phyloP scores from a whole-genome alignment of 345 rosid genomes.

The Boechera retrofracta region DNA sequence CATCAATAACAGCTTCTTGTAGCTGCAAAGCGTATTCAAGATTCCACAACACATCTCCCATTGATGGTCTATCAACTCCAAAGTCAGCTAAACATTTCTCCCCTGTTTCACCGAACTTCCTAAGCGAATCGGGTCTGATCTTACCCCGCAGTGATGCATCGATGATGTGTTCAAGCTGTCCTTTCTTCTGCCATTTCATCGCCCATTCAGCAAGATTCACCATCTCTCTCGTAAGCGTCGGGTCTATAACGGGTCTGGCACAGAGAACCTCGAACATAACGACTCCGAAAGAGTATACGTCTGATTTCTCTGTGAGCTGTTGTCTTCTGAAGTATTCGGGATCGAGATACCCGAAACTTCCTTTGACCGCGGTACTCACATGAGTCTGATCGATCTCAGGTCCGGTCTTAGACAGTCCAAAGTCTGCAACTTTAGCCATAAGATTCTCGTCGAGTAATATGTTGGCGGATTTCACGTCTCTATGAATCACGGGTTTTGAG shows the following conservation, averaged over 20 bases:
- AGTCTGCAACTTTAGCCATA: constrained; percentile 82
- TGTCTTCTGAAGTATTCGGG: constrained; percentile 93
- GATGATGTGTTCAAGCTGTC: constrained; percentile 79
- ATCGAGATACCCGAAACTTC: constrained; percentile 91
- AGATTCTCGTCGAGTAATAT: constrained; percentile 74
- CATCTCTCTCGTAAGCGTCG: constrained; percentile 84
- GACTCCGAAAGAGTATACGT: constrained; percentile 91
- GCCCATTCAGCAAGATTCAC: constrained; percentile 97
- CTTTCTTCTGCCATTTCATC: constrained; percentile 87
- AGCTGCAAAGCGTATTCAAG: constrained; percentile 88
- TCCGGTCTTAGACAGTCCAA: constrained; percentile 89
- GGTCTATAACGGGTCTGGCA: constrained; percentile 92
- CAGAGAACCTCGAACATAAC: constrained; percentile 93
- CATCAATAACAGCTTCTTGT: constrained; percentile 63
- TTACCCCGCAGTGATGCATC: constrained; percentile 67
- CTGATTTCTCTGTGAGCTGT: constrained; percentile 89
- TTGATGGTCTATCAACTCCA: constrained; percentile 83
- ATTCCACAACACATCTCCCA: constrained; percentile 95
- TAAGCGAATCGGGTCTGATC: constrained; percentile 69
- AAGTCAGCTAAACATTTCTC: constrained; percentile 89
- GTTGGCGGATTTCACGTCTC: constrained; percentile 81
- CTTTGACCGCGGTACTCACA: constrained; percentile 95
- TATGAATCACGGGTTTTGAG: constrained; percentile 74
- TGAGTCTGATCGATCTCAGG: constrained; percentile 96
- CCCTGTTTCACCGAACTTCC: constrained; percentile 84